A percentile compares a stretch with the other conserved stretches of the same genome.
Conservation (phyloP, 1,284 basidiomycete genomes). For the Austroboletus novae-zelandiae region DNA sequence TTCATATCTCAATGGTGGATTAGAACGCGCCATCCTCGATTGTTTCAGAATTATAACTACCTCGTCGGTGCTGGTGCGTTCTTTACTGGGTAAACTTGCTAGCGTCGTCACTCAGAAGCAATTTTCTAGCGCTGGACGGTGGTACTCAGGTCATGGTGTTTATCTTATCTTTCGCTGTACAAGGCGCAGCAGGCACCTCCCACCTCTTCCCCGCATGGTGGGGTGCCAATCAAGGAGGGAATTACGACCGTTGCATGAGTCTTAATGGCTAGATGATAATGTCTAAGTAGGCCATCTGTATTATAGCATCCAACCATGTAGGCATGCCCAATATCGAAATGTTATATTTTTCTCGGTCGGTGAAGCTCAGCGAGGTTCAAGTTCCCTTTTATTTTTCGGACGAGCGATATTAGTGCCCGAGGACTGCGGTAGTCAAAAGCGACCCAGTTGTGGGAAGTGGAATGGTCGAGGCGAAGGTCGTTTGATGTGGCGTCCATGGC, state of each 20-base stretch:
- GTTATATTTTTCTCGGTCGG: too few species aligned
- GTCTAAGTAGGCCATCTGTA: not conserved
- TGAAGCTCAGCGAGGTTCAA: too few species aligned
- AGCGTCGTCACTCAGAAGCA: not conserved
- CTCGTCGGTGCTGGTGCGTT: constrained; percentile 41
- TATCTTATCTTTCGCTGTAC: constrained; percentile 69
- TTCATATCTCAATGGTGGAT: constrained; percentile 58
- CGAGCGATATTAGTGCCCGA: too few species aligned
- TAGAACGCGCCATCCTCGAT: constrained; percentile 53
- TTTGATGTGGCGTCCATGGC: too few species aligned
- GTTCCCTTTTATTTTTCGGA: too few species aligned
- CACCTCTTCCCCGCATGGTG: constrained; percentile 62
- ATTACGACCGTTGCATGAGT: constrained; percentile 22
- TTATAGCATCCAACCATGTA: not conserved
- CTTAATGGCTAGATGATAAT: constrained; percentile 6
- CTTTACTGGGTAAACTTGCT: not conserved
- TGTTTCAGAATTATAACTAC: constrained; percentile 53
- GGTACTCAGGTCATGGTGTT: constrained; percentile 71
- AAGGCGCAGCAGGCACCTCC: constrained; percentile 58
- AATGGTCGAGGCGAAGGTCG: too few species aligned
- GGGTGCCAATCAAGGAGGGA: constrained; percentile 46
- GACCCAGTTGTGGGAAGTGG: too few species aligned
- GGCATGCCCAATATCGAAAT: too few species aligned
- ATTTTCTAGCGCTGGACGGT: constrained; percentile 48
- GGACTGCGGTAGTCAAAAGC: too few species aligned